A percentile compares a stretch with the other conserved stretches of the same genome.
These are phyloP conservation scores for Saturnispora mendoncae DNA, from an alignment of 805 yeast genomes.

Conservation along the genomic window DNA sequence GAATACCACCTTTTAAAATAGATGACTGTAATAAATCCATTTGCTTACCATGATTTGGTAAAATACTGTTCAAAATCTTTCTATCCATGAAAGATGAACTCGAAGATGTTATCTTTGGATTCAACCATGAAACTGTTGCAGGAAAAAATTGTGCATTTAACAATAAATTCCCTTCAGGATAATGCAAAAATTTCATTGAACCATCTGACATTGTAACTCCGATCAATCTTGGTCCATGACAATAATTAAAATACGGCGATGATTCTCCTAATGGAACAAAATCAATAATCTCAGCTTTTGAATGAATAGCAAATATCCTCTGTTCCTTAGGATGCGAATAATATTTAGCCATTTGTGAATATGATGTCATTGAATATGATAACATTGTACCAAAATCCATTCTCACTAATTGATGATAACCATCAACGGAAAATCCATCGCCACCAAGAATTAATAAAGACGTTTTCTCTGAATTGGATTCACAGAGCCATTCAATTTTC, in stretches of 20 bases:
- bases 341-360: slow-evolving; percentile 71
- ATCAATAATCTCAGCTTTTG: slow-evolving; percentile 34
- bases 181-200: slow-evolving; percentile 51
- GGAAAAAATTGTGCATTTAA: slow-evolving; percentile 62
- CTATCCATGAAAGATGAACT: slow-evolving; percentile 36
- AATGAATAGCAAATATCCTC: slow-evolving; percentile 46
- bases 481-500: slow-evolving; percentile 70
- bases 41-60: slow-evolving; percentile 5
- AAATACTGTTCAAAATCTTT: slow-evolving; percentile 23
- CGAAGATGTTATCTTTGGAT: slow-evolving; percentile 58
- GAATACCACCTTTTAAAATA: slow-evolving; percentile 73
- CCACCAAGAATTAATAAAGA: slow-evolving; percentile 66
- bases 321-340: slow-evolving; percentile 55
- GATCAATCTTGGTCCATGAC: slow-evolving; percentile 64
- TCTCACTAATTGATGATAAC: slow-evolving; percentile 39
- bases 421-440: slow-evolving; percentile 37
- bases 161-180: slow-evolving; percentile 45
- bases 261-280: slow-evolving; percentile 47
- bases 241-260: slow-evolving; percentile 73
- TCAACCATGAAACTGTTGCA: slow-evolving; percentile 67
- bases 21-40: slow-evolving; percentile 13
- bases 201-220: slow-evolving; percentile 55
- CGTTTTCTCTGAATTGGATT: slow-evolving; percentile 71
- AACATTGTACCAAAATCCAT: slow-evolving; percentile 78
- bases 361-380: slow-evolving; percentile 69